These are phyloP conservation scores for Calvatia gigantea DNA, from an alignment of 768 basidiomycete genomes.

Conservation along the genomic window DNA sequence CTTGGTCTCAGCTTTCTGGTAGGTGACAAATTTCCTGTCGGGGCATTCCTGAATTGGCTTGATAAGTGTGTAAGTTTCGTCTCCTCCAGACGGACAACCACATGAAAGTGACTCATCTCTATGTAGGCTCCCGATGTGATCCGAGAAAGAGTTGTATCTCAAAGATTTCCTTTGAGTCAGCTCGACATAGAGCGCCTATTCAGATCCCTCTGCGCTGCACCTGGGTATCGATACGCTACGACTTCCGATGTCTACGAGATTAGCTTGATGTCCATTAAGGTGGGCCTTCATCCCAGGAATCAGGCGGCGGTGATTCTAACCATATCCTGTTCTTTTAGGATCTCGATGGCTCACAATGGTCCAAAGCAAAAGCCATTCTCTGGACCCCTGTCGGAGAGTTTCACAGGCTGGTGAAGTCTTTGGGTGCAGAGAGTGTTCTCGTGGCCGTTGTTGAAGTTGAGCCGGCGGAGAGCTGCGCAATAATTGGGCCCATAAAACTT, in stretches of 20 bases:
- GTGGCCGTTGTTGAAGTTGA: neutral
- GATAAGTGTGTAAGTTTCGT: neutral
- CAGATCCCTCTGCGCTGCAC: neutral
- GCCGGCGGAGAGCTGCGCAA: neutral
- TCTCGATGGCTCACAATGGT: neutral
- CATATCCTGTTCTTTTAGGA: too few species aligned
- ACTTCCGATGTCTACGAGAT: too few species aligned
- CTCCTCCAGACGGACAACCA: neutral
- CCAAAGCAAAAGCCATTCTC: neutral
- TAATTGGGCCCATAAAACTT: too few species aligned
- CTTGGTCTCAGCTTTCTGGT: neutral
- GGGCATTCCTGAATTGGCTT: neutral
- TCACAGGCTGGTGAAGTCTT: neutral
- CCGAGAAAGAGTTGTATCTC: neutral
- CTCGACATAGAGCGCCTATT: neutral
- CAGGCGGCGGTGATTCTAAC: too few species aligned
- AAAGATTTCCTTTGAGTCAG: neutral
- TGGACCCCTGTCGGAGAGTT: neutral
- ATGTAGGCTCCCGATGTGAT: neutral
- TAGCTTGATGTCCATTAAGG: neutral
- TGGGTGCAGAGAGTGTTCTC: too few species aligned
- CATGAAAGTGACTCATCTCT: neutral
- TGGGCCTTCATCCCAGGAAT: too few species aligned
- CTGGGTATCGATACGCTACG: neutral
- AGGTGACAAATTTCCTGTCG: neutral